Percentiles rank a stretch among this genome's conserved stretches.
phyloP scores from a whole-genome alignment of 2,329 filamentous ascomycete species.

The Leptographium radiaticola region DNA sequence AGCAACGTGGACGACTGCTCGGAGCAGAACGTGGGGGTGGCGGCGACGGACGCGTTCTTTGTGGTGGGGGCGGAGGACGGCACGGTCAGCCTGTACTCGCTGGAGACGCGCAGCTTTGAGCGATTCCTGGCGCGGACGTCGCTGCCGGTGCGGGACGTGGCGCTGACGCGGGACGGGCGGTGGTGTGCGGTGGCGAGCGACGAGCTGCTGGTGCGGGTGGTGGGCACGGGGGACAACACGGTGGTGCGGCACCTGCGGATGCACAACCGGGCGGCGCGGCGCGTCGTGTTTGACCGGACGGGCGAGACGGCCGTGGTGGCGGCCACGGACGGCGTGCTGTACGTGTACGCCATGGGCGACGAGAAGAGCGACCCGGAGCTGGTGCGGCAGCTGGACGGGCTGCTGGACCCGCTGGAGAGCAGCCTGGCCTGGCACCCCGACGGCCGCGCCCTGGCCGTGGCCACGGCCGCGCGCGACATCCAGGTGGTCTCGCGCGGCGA shows the following conservation, averaged over 20 bases:
- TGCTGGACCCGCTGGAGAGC: conserved; percentile 62
- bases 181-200: conserved; percentile 97
- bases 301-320: conserved; percentile 67
- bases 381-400: conserved; percentile 69
- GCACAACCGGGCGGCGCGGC: conserved; percentile 77
- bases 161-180: conserved; percentile 64
- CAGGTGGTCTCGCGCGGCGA: conserved; percentile 79
- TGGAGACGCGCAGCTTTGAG: conserved; percentile 61
- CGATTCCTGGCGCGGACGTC: conserved; percentile 71
- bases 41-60: conserved; percentile 67
- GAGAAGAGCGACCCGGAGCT: conserved; percentile 45
- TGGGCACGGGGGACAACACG: conserved; percentile 67
- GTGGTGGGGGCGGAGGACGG: conserved; percentile 88
- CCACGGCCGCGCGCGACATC: conserved; percentile 70
- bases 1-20: conserved; percentile 82
- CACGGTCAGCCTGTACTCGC: conserved; percentile 87
- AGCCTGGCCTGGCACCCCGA: conserved; percentile 81
- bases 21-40: conserved; percentile 72
- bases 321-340: conserved; percentile 78
- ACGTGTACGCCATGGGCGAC: conserved; percentile 66
- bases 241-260: conserved; percentile 68
- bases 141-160: conserved; percentile 76
- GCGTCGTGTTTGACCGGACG: conserved; percentile 75
- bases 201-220: conserved; percentile 81
- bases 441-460: conserved; percentile 76